phyloP scores from a whole-genome alignment of 306 rosid genomes.

The Rosa chinensis region DNA sequence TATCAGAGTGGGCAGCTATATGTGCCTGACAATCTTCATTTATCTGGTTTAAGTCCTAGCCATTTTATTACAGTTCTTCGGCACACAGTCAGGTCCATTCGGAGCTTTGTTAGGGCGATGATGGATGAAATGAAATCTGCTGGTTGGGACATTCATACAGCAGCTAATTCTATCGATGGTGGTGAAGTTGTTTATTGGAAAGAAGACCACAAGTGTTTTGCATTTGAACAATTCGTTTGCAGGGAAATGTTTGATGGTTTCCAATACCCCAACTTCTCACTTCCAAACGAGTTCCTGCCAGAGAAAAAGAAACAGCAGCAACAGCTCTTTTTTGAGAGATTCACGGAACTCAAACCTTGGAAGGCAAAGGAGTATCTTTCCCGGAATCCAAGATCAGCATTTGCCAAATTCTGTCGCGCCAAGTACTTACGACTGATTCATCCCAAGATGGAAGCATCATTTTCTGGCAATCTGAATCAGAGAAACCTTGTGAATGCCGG shows the following conservation, averaged over 20 bases:
- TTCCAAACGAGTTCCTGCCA: constrained; percentile 39
- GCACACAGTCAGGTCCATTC: constrained; percentile 51
- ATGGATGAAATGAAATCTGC: constrained; percentile 66
- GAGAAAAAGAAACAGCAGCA: constrained; percentile 35
- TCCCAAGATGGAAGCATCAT: constrained; percentile 75
- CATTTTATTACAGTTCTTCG: constrained; percentile 61
- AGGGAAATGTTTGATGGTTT: constrained; percentile 78
- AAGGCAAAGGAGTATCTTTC: constrained; percentile 53
- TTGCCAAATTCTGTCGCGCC: constrained; percentile 63
- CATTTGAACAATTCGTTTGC: constrained; percentile 75
- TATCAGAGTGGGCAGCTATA: constrained; percentile 64
- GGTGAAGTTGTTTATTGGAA: constrained; percentile 45
- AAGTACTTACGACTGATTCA: constrained; percentile 70
- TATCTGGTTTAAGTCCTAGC: constrained; percentile 53
- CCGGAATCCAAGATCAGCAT: constrained; percentile 55
- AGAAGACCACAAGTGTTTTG: constrained; percentile 75
- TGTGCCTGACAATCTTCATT: constrained; percentile 52
- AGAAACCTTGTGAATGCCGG: constrained; percentile 60
- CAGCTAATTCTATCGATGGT: constrained; percentile 55
- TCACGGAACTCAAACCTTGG: constrained; percentile 59
- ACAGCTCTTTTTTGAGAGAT: constrained; percentile 52
- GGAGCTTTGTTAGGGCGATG: constrained; percentile 58
- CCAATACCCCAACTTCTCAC: constrained; percentile 58
- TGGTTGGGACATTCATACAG: constrained; percentile 62
- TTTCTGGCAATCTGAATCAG: constrained; percentile 59